A percentile compares a stretch with the other conserved stretches of the same genome.
phyloP scores from a whole-genome alignment of 1,139 yeast species.

The Yamadazyma atmosphaerica region DNA sequence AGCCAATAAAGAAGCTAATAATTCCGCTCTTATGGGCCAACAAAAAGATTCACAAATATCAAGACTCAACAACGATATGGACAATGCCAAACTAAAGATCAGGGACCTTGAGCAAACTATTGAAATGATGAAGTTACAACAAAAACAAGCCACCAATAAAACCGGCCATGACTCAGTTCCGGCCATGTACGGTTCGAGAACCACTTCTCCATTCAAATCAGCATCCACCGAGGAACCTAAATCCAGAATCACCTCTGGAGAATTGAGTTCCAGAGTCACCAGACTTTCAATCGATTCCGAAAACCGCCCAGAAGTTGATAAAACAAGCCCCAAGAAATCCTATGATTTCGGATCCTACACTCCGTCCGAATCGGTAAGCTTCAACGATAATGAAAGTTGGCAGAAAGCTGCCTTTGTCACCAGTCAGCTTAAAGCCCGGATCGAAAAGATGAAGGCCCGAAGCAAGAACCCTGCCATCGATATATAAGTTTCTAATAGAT shows the following conservation, averaged over 20 bases:
- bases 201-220: constrained; percentile 7
- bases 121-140: constrained; percentile 43
- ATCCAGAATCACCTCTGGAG: constrained; percentile 34
- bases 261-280: constrained; percentile 45
- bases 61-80: constrained; percentile 61
- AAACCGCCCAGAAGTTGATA: constrained; percentile 17
- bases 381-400: constrained; percentile 74
- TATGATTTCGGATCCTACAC: constrained; percentile 12
- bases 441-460: constrained; percentile 84
- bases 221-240: constrained; percentile 2
- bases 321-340: constrained; percentile 8
- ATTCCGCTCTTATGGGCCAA: constrained; percentile 52
- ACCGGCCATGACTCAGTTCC: constrained; percentile 1
- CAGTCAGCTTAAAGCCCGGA: constrained; percentile 77
- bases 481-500: background rate
- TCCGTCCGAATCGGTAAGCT: constrained; percentile 4
- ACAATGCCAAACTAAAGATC: constrained; percentile 49
- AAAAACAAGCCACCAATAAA: constrained; percentile 12
- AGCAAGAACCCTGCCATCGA: background rate
- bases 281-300: constrained; percentile 46
- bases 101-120: constrained; percentile 53
- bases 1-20: constrained; percentile 50
- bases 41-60: constrained; percentile 67
- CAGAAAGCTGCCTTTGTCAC: constrained; percentile 89
- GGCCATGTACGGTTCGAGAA: constrained; percentile 7